phyloP scores from a whole-genome alignment of 2,329 filamentous ascomycete genomes.

The Pezicula carpinea region DNA sequence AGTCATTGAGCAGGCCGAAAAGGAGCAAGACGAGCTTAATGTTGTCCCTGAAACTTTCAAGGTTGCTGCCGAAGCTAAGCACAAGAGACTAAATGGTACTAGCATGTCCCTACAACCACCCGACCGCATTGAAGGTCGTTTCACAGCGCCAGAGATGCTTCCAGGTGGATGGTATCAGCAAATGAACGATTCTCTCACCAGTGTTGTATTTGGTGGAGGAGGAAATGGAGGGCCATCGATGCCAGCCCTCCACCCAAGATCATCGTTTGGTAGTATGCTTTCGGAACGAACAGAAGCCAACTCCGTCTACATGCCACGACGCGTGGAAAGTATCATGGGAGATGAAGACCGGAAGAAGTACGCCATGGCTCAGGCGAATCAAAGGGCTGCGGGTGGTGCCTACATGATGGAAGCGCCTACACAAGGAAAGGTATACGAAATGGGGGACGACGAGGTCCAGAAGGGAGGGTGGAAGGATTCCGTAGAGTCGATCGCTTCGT shows the following conservation, averaged over 20 bases:
- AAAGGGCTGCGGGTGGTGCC: conserved; percentile 33
- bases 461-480: conserved; percentile 38
- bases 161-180: conserved; percentile 67
- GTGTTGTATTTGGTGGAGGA: conserved; percentile 42
- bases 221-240: conserved; percentile 4
- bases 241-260: conserved; percentile 45
- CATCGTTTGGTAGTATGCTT: conserved; percentile 63
- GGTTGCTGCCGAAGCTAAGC: conserved; percentile 48
- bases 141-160: conserved; percentile 65
- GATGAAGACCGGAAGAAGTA: conserved; percentile 74
- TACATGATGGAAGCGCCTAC: conserved; percentile 33
- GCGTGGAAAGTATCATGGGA: conserved; percentile 61
- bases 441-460: conserved; percentile 39
- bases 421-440: conserved; percentile 44
- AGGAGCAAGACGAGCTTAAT: conserved; percentile 81
- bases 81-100: conserved; percentile 39
- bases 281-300: conserved; percentile 52
- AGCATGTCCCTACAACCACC: conserved; percentile 66
- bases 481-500: conserved; percentile 28
- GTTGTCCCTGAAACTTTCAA: conserved; percentile 83
- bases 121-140: conserved; percentile 70
- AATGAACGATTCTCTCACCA: conserved; percentile 60
- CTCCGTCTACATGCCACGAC: conserved; percentile 64
- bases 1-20: conserved; percentile 77
- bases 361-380: conserved; percentile 59